Evolutionary conservation across 1,284 basidiomycete genomes (phyloP).

Genomic region (Tilletia horrida): DNA sequence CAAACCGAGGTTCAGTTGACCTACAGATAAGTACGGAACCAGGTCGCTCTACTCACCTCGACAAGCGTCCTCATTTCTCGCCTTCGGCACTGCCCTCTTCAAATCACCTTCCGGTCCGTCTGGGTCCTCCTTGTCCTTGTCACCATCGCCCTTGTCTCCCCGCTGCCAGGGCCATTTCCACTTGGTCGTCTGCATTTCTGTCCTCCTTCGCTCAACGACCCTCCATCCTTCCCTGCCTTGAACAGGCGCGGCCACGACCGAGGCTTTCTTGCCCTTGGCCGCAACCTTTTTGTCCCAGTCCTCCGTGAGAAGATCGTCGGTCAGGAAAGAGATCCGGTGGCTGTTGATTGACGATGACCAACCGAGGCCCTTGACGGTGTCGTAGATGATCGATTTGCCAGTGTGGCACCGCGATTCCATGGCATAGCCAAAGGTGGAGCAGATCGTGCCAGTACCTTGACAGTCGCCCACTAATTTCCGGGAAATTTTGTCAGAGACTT

Average conservation of each 20-base stretch:
- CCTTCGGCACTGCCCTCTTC: slow-evolving; percentile 29
- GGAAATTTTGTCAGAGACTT: background rate
- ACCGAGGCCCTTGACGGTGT: slow-evolving; percentile 75
- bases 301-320: slow-evolving; percentile 68
- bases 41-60: background rate
- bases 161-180: slow-evolving; percentile 36
- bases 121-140: slow-evolving; percentile 31
- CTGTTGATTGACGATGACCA: slow-evolving; percentile 77
- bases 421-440: slow-evolving; percentile 52
- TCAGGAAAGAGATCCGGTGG: slow-evolving; percentile 73
- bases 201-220: background rate
- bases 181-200: slow-evolving; percentile 13
- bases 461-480: slow-evolving; percentile 37
- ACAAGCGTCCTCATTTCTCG: slow-evolving; percentile 34
- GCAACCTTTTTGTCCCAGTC: slow-evolving; percentile 67
- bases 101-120: slow-evolving; percentile 25
- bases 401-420: slow-evolving; percentile 66
- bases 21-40: background rate
- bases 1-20: background rate
- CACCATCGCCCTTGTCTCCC: slow-evolving; percentile 27
- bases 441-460: slow-evolving; percentile 40
- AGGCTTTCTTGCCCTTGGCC: background rate
- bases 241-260: background rate
- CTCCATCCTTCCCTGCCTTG: slow-evolving; percentile 27
- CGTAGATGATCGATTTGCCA: slow-evolving; percentile 79